Evolutionary conservation across 805 yeast species (phyloP).

Genomic region (Starmerella ratchasimensis): DNA sequence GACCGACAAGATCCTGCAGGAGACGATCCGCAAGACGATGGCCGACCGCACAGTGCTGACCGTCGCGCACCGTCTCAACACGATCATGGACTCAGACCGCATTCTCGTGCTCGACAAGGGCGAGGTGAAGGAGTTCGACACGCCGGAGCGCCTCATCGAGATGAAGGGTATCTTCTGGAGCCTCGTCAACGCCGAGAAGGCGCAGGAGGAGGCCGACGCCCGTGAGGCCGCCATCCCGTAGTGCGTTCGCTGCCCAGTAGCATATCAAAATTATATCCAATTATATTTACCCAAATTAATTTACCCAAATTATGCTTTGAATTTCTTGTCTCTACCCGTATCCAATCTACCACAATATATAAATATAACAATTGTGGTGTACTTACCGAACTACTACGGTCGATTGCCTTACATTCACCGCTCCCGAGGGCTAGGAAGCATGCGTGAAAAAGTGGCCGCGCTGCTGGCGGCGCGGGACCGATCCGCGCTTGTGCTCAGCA

Average conservation of each 20-base stretch:
- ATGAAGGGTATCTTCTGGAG: slow-evolving; percentile 18
- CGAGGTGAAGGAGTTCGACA: slow-evolving; percentile 54
- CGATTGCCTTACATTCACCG: too few species aligned
- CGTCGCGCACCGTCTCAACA: slow-evolving; percentile 72
- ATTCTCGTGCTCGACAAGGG: slow-evolving; percentile 63
- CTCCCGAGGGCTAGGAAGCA: too few species aligned
- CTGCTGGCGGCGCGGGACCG: slow-evolving; percentile 38
- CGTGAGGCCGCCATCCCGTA: too few species aligned
- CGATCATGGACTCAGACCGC: slow-evolving; percentile 65
- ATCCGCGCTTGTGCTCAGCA: slow-evolving; percentile 50
- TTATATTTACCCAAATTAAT: too few species aligned
- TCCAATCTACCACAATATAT: too few species aligned
- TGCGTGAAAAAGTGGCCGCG: slow-evolving; percentile 18
- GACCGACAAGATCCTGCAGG: slow-evolving; percentile 62
- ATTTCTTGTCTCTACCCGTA: too few species aligned
- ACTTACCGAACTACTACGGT: too few species aligned
- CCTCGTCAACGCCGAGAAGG: slow-evolving; percentile 14
- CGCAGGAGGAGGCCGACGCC: slow-evolving; percentile 6
- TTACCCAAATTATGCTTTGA: too few species aligned
- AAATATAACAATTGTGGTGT: too few species aligned
- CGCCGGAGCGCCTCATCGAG: slow-evolving; percentile 31
- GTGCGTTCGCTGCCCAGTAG: too few species aligned
- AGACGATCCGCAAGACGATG: slow-evolving; percentile 56
- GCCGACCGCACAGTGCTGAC: slow-evolving; percentile 60
- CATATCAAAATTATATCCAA: too few species aligned